Percentiles rank a stretch among this genome's conserved stretches.
phyloP scores from a whole-genome alignment of 2,329 filamentous ascomycete genomes.

The Monilinia polystroma region DNA sequence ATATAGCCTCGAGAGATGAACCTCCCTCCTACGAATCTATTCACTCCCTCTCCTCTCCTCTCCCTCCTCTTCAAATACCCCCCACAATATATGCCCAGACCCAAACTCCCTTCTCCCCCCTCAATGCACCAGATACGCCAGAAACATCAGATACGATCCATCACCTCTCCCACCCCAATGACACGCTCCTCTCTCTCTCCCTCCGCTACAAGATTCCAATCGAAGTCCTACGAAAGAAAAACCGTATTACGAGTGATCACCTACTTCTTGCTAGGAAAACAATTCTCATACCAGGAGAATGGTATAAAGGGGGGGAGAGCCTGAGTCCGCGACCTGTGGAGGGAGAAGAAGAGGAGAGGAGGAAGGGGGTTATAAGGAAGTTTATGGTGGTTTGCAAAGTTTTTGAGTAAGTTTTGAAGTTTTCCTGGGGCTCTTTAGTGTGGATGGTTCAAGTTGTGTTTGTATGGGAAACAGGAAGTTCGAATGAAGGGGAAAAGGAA shows the following conservation, averaged over 20 bases:
- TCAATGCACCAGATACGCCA: constrained; percentile 8
- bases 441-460: not conserved
- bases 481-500: constrained; percentile 14
- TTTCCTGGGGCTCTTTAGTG: not conserved
- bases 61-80: constrained; percentile 22
- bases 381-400: constrained; percentile 82
- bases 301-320: constrained; percentile 65
- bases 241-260: constrained; percentile 70
- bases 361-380: constrained; percentile 67
- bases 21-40: not conserved
- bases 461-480: not conserved
- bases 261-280: constrained; percentile 68
- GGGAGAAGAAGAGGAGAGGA: constrained; percentile 69
- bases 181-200: constrained; percentile 66
- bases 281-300: constrained; percentile 67
- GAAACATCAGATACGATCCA: constrained; percentile 65
- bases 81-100: not conserved
- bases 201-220: constrained; percentile 70
- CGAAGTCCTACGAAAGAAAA: constrained; percentile 60
- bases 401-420: constrained; percentile 56
- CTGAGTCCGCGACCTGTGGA: constrained; percentile 70
- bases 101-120: constrained; percentile 43
- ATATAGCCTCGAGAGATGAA: not conserved
- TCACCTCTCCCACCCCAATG: constrained; percentile 68
- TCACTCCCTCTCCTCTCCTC: constrained; percentile 26